Evolutionary conservation across 2,329 filamentous ascomycete species (phyloP), one percentile per base, ranked within the genome.

Genomic region (Verticillium albo-atrum): DNA sequence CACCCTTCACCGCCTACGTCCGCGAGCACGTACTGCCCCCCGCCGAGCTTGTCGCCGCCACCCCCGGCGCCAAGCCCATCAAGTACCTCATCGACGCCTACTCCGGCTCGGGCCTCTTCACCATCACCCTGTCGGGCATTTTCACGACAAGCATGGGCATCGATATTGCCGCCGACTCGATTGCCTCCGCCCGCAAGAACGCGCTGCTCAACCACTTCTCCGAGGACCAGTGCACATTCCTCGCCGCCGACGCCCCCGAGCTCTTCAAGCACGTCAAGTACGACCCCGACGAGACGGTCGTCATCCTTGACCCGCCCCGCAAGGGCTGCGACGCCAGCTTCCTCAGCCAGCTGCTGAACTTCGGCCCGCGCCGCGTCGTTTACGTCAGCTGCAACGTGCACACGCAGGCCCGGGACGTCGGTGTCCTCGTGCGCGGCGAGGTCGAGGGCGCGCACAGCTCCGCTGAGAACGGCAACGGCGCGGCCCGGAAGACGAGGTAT

Each of bases 361-460:
- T 91, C 68, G 89, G 83, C 1, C 94, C 95, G 0, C 82, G 82
- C 64, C 82, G 95, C 61, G 86, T 99, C 12, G 86, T 97, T 4
- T 99, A 99, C 72, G 94, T 99, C 47, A 96, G 91, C 71, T 99
- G 95, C 69, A 99, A 99, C 70, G 95, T 99, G 64, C 95, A 99
- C 72, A 98, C 94, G 9, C 95, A 98, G 81, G 95, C 95, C 15
- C 80, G 95, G 57, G 95, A 99, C 74, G 88, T 99, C 1, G 95
- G 93, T 0, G 86, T 94, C 62, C 76, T 99, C 68, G 92, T 98
- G 1, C 82, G 89, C 35, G 92, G 93, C 23, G 68, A 77, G 66
- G 37, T 59, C 7, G 55, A 57, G 64, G 72, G 26, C 30, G 62
- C 58, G 17, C 61, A 57, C 4, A 54, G 62, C 15, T 73, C 76